Evolutionary conservation across 768 basidiomycete genomes (phyloP).

Genomic region (Pleurotus salmoneostramineus): DNA sequence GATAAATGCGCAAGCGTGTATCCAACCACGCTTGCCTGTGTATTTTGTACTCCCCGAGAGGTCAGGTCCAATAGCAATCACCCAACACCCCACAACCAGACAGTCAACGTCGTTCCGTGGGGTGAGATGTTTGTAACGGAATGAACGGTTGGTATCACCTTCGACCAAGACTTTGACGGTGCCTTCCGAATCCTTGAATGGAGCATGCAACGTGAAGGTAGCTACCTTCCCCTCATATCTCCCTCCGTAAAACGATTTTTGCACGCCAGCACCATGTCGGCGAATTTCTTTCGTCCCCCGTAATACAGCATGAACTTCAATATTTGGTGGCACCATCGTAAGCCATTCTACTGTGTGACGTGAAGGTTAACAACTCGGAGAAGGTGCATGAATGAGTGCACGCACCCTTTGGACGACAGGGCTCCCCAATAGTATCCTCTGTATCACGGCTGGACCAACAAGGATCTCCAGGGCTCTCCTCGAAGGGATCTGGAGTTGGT

Average conservation of each 20-base stretch:
- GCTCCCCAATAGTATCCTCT: background rate
- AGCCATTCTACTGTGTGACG: no score
- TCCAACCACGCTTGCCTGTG: conserved; percentile 15
- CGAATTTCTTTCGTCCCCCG: background rate
- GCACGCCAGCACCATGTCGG: background rate
- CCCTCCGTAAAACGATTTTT: background rate
- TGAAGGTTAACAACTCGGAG: background rate
- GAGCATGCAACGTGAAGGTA: background rate
- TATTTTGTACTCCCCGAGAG: conserved; percentile 17
- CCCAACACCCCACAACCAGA: background rate
- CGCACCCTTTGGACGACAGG: background rate
- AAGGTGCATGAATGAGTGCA: background rate
- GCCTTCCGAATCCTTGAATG: background rate
- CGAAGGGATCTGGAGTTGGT: background rate
- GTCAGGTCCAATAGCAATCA: background rate
- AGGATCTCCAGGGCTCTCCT: background rate
- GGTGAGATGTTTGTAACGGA: background rate
- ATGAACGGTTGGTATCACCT: background rate
- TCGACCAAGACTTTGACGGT: background rate
- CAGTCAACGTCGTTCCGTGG: background rate
- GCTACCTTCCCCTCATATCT: background rate
- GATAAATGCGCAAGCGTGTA: background rate
- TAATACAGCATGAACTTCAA: background rate
- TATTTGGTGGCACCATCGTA: no score
- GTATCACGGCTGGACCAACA: background rate